phyloP scores from a whole-genome alignment of 352 stramenopile species.

The Phytophthora macrochlamydospora region DNA sequence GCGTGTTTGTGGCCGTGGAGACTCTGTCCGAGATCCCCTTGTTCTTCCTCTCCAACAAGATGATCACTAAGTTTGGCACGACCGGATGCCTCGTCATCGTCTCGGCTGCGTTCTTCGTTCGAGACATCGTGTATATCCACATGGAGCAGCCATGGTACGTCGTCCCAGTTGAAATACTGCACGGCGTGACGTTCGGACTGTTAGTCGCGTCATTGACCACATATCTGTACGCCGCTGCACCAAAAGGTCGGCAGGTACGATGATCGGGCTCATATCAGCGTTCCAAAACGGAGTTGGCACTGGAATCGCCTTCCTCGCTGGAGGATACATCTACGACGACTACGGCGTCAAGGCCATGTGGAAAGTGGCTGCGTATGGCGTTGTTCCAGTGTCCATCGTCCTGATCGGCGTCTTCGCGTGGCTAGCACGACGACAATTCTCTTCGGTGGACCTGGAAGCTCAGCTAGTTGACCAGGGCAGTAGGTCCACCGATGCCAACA shows the following conservation, averaged over 20 bases:
- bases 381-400: conserved; percentile 22
- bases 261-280: conserved; percentile 62
- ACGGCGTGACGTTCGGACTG: conserved; percentile 59
- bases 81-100: conserved; percentile 51
- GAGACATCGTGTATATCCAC: conserved; percentile 55
- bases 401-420: conserved; percentile 21
- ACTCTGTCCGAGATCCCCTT: conserved; percentile 61
- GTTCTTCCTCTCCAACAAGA: conserved; percentile 59
- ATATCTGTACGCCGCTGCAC: conserved; percentile 52
- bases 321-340: conserved; percentile 61
- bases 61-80: conserved; percentile 49
- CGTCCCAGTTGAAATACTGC: conserved; percentile 63
- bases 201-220: conserved; percentile 47
- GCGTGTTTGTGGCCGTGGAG: conserved; percentile 54
- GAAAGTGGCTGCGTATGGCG: conserved; percentile 44
- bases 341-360: conserved; percentile 54
- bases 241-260: conserved; percentile 45
- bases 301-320: conserved; percentile 51
- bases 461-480: conserved; percentile 14
- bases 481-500: conserved; percentile 5
- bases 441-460: conserved; percentile 15
- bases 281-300: conserved; percentile 56
- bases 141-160: conserved; percentile 61
- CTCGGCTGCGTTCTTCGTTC: conserved; percentile 45
- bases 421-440: conserved; percentile 4